Base-by-base conservation (phyloP, 2,329 filamentous ascomycete genomes). In the Diaporthe destruens region DNA sequence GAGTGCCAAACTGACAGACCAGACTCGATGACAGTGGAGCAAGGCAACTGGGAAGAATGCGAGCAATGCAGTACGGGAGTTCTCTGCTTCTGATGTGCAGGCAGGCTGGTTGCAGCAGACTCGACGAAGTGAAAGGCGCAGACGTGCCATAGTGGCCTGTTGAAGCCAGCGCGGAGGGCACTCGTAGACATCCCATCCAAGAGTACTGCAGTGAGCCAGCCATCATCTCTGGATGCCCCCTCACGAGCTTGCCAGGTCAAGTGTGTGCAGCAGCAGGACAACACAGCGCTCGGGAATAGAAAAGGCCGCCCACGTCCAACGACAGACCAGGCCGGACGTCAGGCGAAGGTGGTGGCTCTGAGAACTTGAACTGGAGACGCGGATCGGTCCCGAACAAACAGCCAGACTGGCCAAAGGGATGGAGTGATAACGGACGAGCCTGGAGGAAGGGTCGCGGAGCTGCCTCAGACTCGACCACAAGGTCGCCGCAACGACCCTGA, bases 361-460 rank as follows among this genome's bases (percentile, higher is more conserved):
- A 32, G 47, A 39, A 29, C 32, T 39, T 18, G 29, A 29, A 29
- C 29, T 29, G 29, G 16, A 32, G 47, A 66, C n/a, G 44, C 32
- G 32, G 11, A 66, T 53, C 29, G 34, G 7, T 39, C 61, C 44
- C 14, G n/a, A 14, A 53, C 11, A 23, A 34, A 53, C 32, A 39
- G 42, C 61, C 61, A 39, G 47, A 66, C 61, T 53, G 61, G 61
- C 54, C 29, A 39, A 69, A 59, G 54, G 54, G 61, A 39, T 32
- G 14, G 20, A 61, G n/a, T 36, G 32, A 61, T 44, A 29, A 39
- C n/a, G 47, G 18, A 54, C 44, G 34, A 20, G 57, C 42, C 23
- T 61, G 55, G 32, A 7, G 20, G n/a, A 25, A 7, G 12, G 68
- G 39, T 34, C 23, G 55, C 55, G 54, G 47, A 53, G 55, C 56